Base-by-base conservation (phyloP, 2,329 filamentous ascomycete species). In the Claviceps citrina region DNA sequence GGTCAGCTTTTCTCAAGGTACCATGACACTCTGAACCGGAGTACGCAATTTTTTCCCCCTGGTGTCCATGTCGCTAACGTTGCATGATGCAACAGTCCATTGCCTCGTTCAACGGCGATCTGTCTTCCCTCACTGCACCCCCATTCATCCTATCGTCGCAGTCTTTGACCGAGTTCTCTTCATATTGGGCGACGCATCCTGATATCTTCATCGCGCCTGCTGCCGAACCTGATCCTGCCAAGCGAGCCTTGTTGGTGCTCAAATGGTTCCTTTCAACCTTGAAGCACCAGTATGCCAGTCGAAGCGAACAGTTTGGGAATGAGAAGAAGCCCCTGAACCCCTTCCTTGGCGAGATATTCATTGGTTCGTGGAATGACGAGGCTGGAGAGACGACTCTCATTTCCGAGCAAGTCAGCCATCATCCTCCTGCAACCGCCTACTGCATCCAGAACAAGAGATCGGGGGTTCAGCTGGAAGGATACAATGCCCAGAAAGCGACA, bases 251-350 rank as follows among this genome's bases (percentile, higher is more conserved):
- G 49, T 68, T 89, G 26, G 89, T 96, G n/a, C 67, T 95, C 51
- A 93, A 89, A 62, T 96, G 89, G 89, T 96, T 95, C 65, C 65
- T 96, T 41, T 87, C 78, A 54, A 94, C 87, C 3, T 69, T 96
- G 39, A 93, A 91, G 66, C 84, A 93, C 61, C 85, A 93, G 58
- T 78, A 79, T 53, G 73, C 74, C 43, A 76, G 68, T 53, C 70
- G 73, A 43, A 93, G 84, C 56, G 87, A 95, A 50, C 66, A 77
- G 51, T 78, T 71, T 47, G 86, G 85, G 37, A 91, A 85, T 54
- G 89, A 95, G 69, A 96, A 96, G 76, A 98, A 96, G 68, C 89
- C 89, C 2, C 65, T 98, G 44, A 96, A 98, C 56, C 91, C 91
- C 0, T 96, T 98, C 64, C 65, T 98, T 27, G 89, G 89, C 42